Conservation (phyloP, 2,329 filamentous ascomycete genomes). For the Nothophoma quercina region DNA sequence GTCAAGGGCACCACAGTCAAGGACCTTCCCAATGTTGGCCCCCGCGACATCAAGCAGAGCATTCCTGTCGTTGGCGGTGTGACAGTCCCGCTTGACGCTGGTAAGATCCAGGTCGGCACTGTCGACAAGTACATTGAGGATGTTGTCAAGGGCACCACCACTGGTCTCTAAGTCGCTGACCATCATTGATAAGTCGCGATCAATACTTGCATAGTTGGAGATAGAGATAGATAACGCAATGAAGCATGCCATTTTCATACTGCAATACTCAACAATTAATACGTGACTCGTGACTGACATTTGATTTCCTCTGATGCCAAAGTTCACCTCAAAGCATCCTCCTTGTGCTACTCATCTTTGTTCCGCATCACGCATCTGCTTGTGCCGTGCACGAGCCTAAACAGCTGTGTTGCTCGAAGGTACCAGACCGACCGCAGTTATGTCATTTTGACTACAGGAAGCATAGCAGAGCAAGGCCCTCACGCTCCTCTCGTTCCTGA, state of each 20-base stretch:
- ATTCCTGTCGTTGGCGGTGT: conserved; percentile 7
- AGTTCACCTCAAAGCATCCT: too few relatives aligned
- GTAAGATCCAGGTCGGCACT: conserved; percentile 12
- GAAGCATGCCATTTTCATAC: neutral
- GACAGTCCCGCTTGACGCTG: conserved; percentile 4
- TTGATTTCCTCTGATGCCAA: too few relatives aligned
- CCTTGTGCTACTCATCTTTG: too few relatives aligned
- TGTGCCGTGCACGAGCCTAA: too few relatives aligned
- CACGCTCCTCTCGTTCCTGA: too few relatives aligned
- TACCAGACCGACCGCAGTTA: too few relatives aligned
- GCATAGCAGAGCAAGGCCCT: too few relatives aligned
- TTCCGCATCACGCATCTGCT: too few relatives aligned
- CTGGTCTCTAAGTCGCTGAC: neutral
- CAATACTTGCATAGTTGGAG: neutral
- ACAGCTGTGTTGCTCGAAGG: too few relatives aligned
- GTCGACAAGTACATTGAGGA: conserved; percentile 1
- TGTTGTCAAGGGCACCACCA: conserved; percentile 4
- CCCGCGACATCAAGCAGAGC: conserved; percentile 4
- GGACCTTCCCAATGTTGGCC: neutral
- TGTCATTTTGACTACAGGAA: too few relatives aligned
- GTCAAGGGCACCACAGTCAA: conserved; percentile 3
- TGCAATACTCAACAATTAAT: neutral
- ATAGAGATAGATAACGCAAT: neutral
- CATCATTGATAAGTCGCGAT: too few relatives aligned
- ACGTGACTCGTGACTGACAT: too few relatives aligned